phyloP scores from a whole-genome alignment of 2,329 filamentous ascomycete genomes.

The Diaporthe helianthi region DNA sequence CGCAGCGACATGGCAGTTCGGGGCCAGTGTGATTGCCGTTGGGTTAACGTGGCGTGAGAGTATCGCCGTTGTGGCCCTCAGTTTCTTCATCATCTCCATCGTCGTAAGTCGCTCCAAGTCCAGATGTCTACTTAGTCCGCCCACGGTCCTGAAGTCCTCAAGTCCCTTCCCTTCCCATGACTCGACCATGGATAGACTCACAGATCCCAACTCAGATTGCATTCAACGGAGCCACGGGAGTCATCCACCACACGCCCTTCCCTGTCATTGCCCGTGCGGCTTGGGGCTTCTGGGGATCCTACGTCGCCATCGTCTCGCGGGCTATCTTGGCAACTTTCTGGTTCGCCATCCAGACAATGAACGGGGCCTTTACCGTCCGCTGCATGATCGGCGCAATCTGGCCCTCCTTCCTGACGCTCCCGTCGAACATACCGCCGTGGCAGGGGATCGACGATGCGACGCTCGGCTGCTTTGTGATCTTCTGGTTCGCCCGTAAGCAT shows the following conservation, averaged over 20 bases:
- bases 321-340: constrained; percentile 48
- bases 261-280: constrained; percentile 46
- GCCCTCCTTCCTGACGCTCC: constrained; percentile 49
- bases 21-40: constrained; percentile 45
- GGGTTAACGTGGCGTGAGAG: constrained; percentile 44
- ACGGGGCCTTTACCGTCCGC: constrained; percentile 37
- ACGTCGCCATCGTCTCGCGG: constrained; percentile 44
- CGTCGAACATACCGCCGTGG: constrained; percentile 48
- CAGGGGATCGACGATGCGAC: constrained; percentile 44
- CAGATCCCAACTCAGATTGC: constrained; percentile 34
- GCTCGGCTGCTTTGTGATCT: constrained; percentile 39
- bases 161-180: neutral
- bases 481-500: constrained; percentile 37
- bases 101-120: constrained; percentile 24
- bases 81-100: constrained; percentile 33
- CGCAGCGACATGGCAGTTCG: constrained; percentile 45
- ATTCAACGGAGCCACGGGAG: constrained; percentile 46
- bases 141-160: too few relatives aligned
- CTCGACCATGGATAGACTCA: neutral
- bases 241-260: constrained; percentile 48
- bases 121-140: too few relatives aligned
- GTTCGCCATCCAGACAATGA: constrained; percentile 45
- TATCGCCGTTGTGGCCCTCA: constrained; percentile 28
- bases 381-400: constrained; percentile 44
- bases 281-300: constrained; percentile 47